Percentiles rank a stretch among this genome's conserved stretches.
Evolutionary conservation across 2,329 filamentous ascomycete species (phyloP).

Genomic region (Tympanopsis confertula): DNA sequence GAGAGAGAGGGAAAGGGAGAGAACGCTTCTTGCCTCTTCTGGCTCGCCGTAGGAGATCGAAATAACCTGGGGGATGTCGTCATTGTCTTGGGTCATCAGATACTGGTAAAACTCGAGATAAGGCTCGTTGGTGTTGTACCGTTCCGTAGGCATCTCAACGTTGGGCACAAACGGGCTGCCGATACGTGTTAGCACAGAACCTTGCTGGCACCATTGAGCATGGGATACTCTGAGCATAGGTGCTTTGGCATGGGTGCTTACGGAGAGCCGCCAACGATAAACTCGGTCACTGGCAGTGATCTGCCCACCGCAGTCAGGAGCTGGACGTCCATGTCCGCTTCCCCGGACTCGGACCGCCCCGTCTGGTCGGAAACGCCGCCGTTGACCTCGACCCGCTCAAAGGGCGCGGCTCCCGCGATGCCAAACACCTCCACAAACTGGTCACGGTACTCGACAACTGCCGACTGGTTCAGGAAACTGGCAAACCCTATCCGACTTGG

Average conservation of each 20-base stretch:
- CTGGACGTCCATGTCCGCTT: conserved; percentile 3
- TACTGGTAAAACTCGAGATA: conserved; percentile 54
- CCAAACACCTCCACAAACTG: background rate
- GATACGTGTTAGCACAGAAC: too few relatives aligned
- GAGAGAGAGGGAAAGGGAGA: background rate
- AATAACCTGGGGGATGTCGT: conserved; percentile 48
- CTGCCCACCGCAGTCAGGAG: conserved; percentile 3
- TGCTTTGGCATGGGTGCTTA: too few relatives aligned
- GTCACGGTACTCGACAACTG: background rate
- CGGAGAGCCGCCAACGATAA: background rate
- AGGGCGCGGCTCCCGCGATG: background rate
- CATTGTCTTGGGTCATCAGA: conserved; percentile 39
- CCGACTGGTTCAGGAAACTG: background rate
- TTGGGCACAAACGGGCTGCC: conserved; percentile 22
- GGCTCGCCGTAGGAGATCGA: conserved; percentile 62
- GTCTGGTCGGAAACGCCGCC: background rate
- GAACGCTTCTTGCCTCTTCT: conserved; percentile 31
- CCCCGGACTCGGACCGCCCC: background rate
- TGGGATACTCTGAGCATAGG: too few relatives aligned
- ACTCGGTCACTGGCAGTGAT: background rate
- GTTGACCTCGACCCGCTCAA: background rate
- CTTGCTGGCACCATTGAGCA: too few relatives aligned
- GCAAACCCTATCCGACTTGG: too few relatives aligned
- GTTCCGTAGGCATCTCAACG: conserved; percentile 9
- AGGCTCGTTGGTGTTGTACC: conserved; percentile 47